phyloP scores from a whole-genome alignment of 805 yeast genomes.

The Candida silvatica region DNA sequence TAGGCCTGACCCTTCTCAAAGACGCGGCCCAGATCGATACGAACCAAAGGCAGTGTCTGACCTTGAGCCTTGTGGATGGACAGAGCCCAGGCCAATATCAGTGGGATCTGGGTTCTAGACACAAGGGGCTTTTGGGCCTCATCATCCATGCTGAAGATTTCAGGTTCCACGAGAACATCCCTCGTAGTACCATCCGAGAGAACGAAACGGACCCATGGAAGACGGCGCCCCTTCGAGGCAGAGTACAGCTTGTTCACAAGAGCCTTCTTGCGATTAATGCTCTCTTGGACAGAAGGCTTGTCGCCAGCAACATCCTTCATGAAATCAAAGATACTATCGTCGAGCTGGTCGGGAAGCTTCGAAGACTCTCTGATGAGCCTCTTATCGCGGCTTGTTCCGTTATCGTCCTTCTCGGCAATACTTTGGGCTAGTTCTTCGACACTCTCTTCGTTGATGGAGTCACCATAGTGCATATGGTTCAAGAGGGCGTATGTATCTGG shows the following conservation, averaged over 20 bases:
- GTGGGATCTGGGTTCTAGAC: constrained; percentile 71
- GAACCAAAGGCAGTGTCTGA: constrained; percentile 68
- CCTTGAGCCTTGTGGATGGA: constrained; percentile 97
- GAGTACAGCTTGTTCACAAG: constrained; percentile 34
- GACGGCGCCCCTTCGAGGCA: constrained; percentile 36
- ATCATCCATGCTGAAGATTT: constrained; percentile 74
- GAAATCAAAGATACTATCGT: constrained; percentile 43
- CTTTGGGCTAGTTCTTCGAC: constrained; percentile 3
- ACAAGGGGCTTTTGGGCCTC: constrained; percentile 61
- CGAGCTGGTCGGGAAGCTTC: constrained; percentile 21
- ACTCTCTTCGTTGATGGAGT: not conserved
- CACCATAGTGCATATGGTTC: constrained; percentile 14
- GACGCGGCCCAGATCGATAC: constrained; percentile 65
- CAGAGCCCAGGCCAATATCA: constrained; percentile 92
- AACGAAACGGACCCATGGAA: constrained; percentile 74
- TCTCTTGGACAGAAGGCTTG: constrained; percentile 16
- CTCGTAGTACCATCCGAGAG: constrained; percentile 64
- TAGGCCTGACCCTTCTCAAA: constrained; percentile 95
- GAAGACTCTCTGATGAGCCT: constrained; percentile 13
- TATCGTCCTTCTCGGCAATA: constrained; percentile 12
- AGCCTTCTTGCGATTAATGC: constrained; percentile 38
- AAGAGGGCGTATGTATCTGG: constrained; percentile 38
- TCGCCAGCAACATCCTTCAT: constrained; percentile 18
- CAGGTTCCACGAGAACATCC: constrained; percentile 74
- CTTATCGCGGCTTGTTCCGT: constrained; percentile 2